Base-by-base conservation (phyloP, 345 rosid species). In the Populus simonii region DNA sequence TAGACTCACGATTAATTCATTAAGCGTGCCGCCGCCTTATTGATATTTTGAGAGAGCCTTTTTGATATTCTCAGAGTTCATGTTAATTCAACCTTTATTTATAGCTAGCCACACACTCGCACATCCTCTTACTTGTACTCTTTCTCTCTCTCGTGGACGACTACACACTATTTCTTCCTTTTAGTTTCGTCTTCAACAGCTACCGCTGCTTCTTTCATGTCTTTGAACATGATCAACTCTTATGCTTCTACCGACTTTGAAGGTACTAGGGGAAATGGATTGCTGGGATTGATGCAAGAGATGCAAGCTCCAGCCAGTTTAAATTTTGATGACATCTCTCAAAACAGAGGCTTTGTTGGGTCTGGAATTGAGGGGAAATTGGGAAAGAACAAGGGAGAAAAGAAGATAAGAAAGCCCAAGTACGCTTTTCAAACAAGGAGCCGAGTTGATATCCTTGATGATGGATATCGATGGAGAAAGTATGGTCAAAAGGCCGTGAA, bases 381-480 rank as follows among this genome's bases (percentile, higher is more conserved):
- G 18, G 81, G 70, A 33, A 90, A 86, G 74, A 85, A 72, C 62
- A 89, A 85, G n/a, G 85, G 74, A n/a, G 84, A 78, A 49, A 91
- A 88, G 83, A 92, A 92, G 86, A 73, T 80, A 10, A 86, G 81
- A 76, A 92, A 89, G 76, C 87, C 87, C 17, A 91, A 83, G 83
- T 90, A 71, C 78, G 97, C 97, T 82, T 93, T 93, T 80, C 92
- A 93, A 76, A 92, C 98, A 27, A 88, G 98, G 72, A 93, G 97
- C 81, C 94, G 89, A 75, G 98, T 92, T 39, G 98, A 93, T 88
- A 88, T 93, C 23, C 94, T 93, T 43, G 98, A 93, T 78, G 98
- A 93, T 89, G 98, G 98, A 20, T 93, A 92, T 83, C 83, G 98
- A 77, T 93, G 98, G 97, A 89, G 98, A 78, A 93, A 93, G 73